A percentile compares a stretch with the other conserved stretches of the same genome.
phyloP scores from a whole-genome alignment of 1,139 yeast genomes.

The Nadsonia starkeyi-henricii region DNA sequence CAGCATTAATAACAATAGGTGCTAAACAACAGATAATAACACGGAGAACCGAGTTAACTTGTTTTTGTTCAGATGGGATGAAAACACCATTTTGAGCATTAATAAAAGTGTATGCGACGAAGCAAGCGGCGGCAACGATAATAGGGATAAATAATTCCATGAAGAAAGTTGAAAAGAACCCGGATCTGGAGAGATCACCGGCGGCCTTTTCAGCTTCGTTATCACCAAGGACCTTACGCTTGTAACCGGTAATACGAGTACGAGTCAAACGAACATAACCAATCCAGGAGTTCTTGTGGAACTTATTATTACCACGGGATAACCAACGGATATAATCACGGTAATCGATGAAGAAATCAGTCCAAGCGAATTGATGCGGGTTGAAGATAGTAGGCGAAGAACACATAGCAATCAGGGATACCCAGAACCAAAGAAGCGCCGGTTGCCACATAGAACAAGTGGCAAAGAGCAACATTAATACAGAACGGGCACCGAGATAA shows the following conservation, averaged over 20 bases:
- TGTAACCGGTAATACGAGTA: conserved; percentile 96
- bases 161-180: conserved; percentile 70
- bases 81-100: conserved; percentile 93
- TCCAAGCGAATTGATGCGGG: conserved; percentile 99
- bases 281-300: conserved; percentile 99
- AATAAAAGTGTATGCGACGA: conserved; percentile 82
- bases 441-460: conserved; percentile 96
- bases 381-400: conserved; percentile 91
- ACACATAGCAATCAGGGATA: conserved; percentile 77
- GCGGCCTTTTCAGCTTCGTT: conserved; percentile 81
- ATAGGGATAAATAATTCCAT: conserved; percentile 80
- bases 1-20: conserved; percentile 84
- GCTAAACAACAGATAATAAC: conserved; percentile 78
- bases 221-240: conserved; percentile 76
- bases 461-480: conserved; percentile 81
- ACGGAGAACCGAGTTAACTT: conserved; percentile 74
- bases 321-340: conserved; percentile 98
- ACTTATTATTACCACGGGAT: conserved; percentile 95
- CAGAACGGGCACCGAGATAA: conserved; percentile 87
- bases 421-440: conserved; percentile 97
- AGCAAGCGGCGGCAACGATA: conserved; percentile 79
- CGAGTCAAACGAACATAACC: conserved; percentile 92
- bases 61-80: conserved; percentile 26
- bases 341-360: conserved; percentile 96
- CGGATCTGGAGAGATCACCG: conserved; percentile 92